Base-by-base conservation (phyloP, 1,284 basidiomycete species). In the Macrocystidia cucumis region DNA sequence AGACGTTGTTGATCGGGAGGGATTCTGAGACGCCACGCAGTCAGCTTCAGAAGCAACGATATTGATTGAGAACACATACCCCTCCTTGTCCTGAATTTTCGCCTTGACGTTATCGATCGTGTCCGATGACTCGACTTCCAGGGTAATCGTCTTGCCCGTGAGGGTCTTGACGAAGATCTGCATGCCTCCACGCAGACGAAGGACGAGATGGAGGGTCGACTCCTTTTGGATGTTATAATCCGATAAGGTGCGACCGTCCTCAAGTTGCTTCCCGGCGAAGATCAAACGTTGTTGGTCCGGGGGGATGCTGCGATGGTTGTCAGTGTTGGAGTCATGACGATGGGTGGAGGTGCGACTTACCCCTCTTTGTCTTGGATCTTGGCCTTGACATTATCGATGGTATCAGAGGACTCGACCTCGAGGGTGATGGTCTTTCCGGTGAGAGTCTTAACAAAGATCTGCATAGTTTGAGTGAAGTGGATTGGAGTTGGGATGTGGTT, bases 71-170 rank as follows among this genome's bases (percentile, higher is more conserved):
- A 30, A 11, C 5, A 21, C 43, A 31, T 20, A 49, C 48, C 70
- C 69, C 44, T 82, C 78, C 65, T 82, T 82, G 59, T 78, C 75
- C 62, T 83, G 78, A 50, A 83, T 82, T 67, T 82, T 78, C 38
- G 78, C 72, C 67, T 85, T 85, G 50, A 87, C 83, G 57, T 88
- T 88, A 69, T 90, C 86, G 58, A 90, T 88, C 42, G 86, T 89
- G 67, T 91, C 86, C 11, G 81, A 86, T 30, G 85, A 89, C 67
- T 91, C 87, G 37, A 91, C 87, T 68, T 90, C 87, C 41, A 90
- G 74, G 47, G 90, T 92, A 61, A 95, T 93, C 9, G 90, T 93
- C 77, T 93, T 95, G 32, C 91, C 91, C 11, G 91, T 93, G 40
- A 93, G 66, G 39, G 79, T 84, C 67, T 90, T 91, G 42, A 91